Evolutionary conservation across 2,329 filamentous ascomycete species (phyloP), one percentile per base, ranked within the genome.

Genomic region (Aspergillus ustus): DNA sequence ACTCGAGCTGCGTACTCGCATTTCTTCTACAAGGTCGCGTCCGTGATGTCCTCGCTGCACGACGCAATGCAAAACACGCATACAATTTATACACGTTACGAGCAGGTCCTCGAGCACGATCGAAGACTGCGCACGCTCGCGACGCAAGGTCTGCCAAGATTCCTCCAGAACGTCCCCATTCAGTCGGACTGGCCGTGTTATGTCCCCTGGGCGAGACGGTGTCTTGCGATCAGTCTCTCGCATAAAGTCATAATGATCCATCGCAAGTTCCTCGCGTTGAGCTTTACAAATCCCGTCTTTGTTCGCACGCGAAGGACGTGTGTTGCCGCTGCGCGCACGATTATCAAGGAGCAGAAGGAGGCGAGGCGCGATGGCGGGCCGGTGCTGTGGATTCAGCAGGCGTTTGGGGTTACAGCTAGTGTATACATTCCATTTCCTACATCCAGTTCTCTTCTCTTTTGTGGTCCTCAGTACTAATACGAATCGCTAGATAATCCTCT

Each of bases 171-270:
- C 19, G 70, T 66, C 9, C 74, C 75, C 2, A 49, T 74, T 1
- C 68, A 76, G 48, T 69, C 76, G 7, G 61, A 68, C 4, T 81
- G 79, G 78, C 79, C 79, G 8, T 65, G 63, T 25, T 81, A 78
- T 69, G 70, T 78, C 2, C 69, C 66, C 2, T 81, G 78, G 78
- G 78, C 77, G 1, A 71, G 76, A 57, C 72, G 74, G 46, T 69
- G 76, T 29, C 67, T 79, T 17, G 73, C 76, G 8, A 75, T 79
- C 17, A 78, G 76, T 29, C 69, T 72, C 9, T 73, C 74, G 8
- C 79, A 81, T 44, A 81, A 81, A 60, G 75, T 80, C n/a, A 80
- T 81, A 62, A 81, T 80, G 79, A 73, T 80, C 5, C 77, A 80
- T 56, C 73, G 80, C 48, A 76, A 74, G 44, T 81, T 80, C 57